phyloP scores from a whole-genome alignment of 1,139 yeast species.

The Sugiyamaella sp. region DNA sequence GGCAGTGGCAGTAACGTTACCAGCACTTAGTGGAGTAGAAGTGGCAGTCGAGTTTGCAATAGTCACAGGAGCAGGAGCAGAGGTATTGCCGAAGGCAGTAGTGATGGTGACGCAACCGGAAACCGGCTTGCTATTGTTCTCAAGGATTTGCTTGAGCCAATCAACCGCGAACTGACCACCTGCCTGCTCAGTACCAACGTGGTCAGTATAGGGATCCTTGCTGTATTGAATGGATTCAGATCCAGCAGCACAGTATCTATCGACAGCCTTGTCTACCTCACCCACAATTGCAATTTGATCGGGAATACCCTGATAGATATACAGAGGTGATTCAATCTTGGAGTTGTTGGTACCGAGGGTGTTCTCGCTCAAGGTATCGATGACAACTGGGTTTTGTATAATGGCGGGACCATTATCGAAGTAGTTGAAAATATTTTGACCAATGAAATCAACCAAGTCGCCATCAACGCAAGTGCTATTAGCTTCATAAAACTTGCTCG shows the following conservation, averaged over 20 bases:
- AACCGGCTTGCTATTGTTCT: slow-evolving; percentile 18
- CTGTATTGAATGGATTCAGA: slow-evolving; percentile 31
- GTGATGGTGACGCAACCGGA: slow-evolving; percentile 21
- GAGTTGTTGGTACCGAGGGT: slow-evolving; percentile 29
- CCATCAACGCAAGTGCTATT: slow-evolving; percentile 27
- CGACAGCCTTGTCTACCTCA: slow-evolving; percentile 30
- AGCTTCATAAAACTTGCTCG: slow-evolving; percentile 25
- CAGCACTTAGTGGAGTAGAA: slow-evolving; percentile 3
- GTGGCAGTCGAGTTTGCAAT: not conserved
- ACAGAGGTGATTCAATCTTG: slow-evolving; percentile 34
- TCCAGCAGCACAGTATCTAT: slow-evolving; percentile 36
- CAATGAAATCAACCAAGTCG: slow-evolving; percentile 28
- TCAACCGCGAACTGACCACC: slow-evolving; percentile 28
- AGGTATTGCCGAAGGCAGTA: slow-evolving; percentile 18
- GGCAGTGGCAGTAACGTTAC: slow-evolving; percentile 6
- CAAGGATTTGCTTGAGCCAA: slow-evolving; percentile 26
- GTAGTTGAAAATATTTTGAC: slow-evolving; percentile 31
- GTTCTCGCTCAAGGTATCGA: slow-evolving; percentile 26
- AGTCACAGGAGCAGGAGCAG: slow-evolving; percentile 8
- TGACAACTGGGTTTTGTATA: slow-evolving; percentile 22
- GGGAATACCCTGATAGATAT: slow-evolving; percentile 37
- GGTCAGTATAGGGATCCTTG: slow-evolving; percentile 28
- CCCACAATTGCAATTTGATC: slow-evolving; percentile 36
- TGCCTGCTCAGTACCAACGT: slow-evolving; percentile 22
- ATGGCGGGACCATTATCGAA: slow-evolving; percentile 30